Evolutionary conservation across 140 eudicot genomes (phyloP).

Genomic region (Senecio squalidus): DNA sequence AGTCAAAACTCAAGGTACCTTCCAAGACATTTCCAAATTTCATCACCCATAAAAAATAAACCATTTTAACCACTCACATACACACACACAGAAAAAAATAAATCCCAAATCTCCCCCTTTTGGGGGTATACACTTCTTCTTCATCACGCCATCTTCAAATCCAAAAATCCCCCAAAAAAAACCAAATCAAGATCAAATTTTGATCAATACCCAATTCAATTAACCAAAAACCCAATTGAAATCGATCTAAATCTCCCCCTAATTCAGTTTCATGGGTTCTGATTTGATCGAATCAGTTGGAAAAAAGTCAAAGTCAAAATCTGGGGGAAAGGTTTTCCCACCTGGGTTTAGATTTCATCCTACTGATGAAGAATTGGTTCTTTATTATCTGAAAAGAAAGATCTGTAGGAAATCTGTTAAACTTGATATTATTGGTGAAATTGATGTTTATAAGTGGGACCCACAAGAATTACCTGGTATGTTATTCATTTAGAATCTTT

Average conservation of each 20-base stretch:
- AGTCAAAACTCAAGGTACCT: not conserved
- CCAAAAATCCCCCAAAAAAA: constrained; percentile 7
- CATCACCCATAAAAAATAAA: constrained; percentile 8
- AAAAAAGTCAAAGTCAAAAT: constrained; percentile 15
- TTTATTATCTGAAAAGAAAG: constrained; percentile 79
- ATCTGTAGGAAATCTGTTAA: constrained; percentile 54
- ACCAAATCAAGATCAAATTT: not conserved
- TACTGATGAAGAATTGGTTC: constrained; percentile 81
- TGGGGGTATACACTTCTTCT: constrained; percentile 26
- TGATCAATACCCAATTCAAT: constrained; percentile 18
- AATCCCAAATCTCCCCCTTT: constrained; percentile 20
- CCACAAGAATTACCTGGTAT: constrained; percentile 92
- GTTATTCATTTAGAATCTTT: not conserved
- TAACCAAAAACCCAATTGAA: not conserved
- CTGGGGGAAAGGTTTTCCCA: constrained; percentile 36
- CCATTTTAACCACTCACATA: constrained; percentile 5
- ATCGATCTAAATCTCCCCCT: not conserved
- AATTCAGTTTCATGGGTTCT: constrained; percentile 28
- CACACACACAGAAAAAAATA: not conserved
- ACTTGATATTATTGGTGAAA: constrained; percentile 59
- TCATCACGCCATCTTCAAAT: constrained; percentile 20
- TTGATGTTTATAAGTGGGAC: constrained; percentile 87
- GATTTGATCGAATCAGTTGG: constrained; percentile 18
- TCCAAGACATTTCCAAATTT: constrained; percentile 14
- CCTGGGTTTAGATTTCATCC: constrained; percentile 96